phyloP scores from a whole-genome alignment of 768 basidiomycete species.

The Naganishia vishniacii region DNA sequence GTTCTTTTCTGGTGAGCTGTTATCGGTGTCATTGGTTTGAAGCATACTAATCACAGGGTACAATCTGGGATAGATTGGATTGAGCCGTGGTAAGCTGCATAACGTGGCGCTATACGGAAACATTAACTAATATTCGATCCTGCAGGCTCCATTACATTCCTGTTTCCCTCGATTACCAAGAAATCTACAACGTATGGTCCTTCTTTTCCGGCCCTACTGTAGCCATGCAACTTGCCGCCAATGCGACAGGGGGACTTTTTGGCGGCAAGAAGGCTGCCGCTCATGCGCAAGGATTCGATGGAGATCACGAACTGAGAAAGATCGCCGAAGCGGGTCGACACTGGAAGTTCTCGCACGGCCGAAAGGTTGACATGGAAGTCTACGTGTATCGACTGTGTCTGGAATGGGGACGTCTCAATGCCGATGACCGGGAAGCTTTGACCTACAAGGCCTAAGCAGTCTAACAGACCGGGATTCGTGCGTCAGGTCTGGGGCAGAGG shows the following conservation, averaged over 20 bases:
- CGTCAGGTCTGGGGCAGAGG: too few species aligned
- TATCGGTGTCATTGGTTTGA: not conserved
- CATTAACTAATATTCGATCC: not conserved
- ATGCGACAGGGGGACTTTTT: constrained; percentile 50
- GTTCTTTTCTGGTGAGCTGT: constrained; percentile 59
- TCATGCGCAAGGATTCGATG: constrained; percentile 52
- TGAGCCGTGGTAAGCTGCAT: constrained; percentile 66
- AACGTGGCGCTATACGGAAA: not conserved
- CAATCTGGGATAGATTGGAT: constrained; percentile 65
- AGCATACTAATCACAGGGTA: not conserved
- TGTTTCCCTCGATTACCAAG: constrained; percentile 73
- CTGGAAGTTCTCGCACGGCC: constrained; percentile 79
- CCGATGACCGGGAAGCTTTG: constrained; percentile 69
- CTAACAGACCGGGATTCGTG: too few species aligned
- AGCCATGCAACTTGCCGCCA: constrained; percentile 56
- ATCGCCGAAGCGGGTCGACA: constrained; percentile 88
- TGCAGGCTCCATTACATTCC: constrained; percentile 91
- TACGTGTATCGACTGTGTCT: constrained; percentile 55
- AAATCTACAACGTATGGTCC: constrained; percentile 87
- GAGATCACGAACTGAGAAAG: constrained; percentile 66
- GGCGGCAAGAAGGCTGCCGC: constrained; percentile 31
- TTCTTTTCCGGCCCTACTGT: constrained; percentile 83
- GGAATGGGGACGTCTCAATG: constrained; percentile 79
- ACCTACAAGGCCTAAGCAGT: not conserved
- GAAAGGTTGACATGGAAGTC: constrained; percentile 80